Evolutionary conservation across 495 filamentous ascomycete species (phyloP).

Genomic region (Letharia columbiana): DNA sequence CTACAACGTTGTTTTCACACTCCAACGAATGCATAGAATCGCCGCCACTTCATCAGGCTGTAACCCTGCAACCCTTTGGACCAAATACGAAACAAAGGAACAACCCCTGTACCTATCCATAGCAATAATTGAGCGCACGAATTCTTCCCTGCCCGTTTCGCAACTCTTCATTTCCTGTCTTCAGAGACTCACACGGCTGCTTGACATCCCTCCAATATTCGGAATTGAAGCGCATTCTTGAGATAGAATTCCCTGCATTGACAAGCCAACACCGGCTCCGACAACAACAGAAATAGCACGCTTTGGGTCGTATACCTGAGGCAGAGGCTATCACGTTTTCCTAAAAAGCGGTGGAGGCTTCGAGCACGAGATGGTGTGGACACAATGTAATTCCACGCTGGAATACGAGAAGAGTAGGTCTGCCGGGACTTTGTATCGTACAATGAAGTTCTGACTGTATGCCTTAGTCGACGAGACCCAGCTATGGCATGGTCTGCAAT

Average conservation of each 20-base stretch:
- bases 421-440: background rate
- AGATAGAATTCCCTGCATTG: background rate
- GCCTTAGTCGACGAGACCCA: conserved; percentile 30
- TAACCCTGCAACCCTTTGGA: background rate
- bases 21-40: background rate
- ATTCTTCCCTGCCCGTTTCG: background rate
- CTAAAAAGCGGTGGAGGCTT: background rate
- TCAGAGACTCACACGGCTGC: background rate
- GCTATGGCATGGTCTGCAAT: conserved; percentile 42
- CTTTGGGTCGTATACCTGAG: background rate
- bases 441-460: conserved; percentile 10
- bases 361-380: conserved; percentile 38
- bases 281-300: background rate
- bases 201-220: background rate
- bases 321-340: background rate
- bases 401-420: conserved; percentile 39
- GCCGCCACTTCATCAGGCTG: background rate
- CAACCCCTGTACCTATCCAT: background rate
- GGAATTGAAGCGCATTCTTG: background rate
- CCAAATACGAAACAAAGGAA: background rate
- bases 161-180: background rate
- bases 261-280: background rate
- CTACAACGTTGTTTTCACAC: background rate
- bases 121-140: background rate
- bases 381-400: conserved; percentile 41